A percentile compares a stretch with the other conserved stretches of the same genome.
phyloP scores from a whole-genome alignment of 352 stramenopile species.

The Globisporangium abappressorium region DNA sequence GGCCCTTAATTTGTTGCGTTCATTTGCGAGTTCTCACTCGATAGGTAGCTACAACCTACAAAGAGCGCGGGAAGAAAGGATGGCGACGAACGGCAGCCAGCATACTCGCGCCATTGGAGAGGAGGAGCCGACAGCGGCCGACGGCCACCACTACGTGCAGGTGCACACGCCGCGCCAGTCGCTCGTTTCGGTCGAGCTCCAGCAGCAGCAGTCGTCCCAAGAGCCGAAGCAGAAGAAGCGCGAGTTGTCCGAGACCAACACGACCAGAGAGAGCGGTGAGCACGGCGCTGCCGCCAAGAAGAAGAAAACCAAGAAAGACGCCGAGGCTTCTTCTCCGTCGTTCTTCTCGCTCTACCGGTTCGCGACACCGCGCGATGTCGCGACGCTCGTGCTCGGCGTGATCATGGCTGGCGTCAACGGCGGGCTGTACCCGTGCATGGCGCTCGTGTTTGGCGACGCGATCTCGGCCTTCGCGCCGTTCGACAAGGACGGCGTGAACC shows the following conservation, averaged over 20 bases:
- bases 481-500: constrained; percentile 23
- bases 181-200: not conserved
- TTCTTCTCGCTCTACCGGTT: constrained; percentile 30
- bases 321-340: constrained; percentile 5
- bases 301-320: not conserved
- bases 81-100: not conserved
- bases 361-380: constrained; percentile 21
- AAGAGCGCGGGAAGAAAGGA: not conserved
- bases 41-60: too few species aligned
- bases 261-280: not conserved
- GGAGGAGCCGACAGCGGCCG: not conserved
- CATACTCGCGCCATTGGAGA: too few species aligned
- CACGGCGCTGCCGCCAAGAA: not conserved
- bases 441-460: constrained; percentile 37
- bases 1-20: too few species aligned
- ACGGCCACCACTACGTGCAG: constrained; percentile 7
- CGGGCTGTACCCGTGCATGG: constrained; percentile 30
- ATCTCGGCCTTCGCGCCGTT: constrained; percentile 36
- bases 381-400: constrained; percentile 20
- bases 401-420: constrained; percentile 27
- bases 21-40: too few species aligned
- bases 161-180: constrained; percentile 5
- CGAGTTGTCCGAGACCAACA: not conserved
- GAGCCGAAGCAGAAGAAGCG: not conserved
- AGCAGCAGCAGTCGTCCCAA: not conserved